These are phyloP conservation scores for Boletus calvinii DNA, from an alignment of 1,284 basidiomycete species.

Conservation along the genomic window DNA sequence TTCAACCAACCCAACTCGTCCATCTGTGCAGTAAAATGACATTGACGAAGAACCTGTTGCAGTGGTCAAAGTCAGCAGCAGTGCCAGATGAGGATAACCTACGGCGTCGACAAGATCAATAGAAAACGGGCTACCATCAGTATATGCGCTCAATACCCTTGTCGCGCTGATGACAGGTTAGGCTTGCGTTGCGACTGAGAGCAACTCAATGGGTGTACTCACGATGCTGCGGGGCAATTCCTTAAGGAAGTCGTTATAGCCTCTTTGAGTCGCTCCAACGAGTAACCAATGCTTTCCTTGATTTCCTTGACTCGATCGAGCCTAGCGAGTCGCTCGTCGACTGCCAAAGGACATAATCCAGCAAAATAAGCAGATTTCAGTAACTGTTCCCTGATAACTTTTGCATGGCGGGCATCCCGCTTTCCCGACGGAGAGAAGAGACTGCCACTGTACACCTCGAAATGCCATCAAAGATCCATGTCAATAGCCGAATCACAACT, in stretches of 20 bases:
- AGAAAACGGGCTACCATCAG: constrained; percentile 38
- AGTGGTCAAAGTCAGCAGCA: background rate
- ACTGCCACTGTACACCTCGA: constrained; percentile 29
- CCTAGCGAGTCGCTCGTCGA: constrained; percentile 21
- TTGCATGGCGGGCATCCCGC: constrained; percentile 27
- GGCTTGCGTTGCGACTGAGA: background rate
- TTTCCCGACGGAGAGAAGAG: constrained; percentile 26
- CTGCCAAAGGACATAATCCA: background rate
- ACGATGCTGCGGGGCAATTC: constrained; percentile 35
- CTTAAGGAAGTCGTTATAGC: constrained; percentile 18
- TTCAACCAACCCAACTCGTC: constrained; percentile 33
- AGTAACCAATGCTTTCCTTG: constrained; percentile 33
- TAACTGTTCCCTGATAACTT: constrained; percentile 25
- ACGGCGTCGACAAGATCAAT: constrained; percentile 41
- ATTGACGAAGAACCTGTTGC: constrained; percentile 42
- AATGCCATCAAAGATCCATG: background rate
- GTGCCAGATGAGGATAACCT: constrained; percentile 5
- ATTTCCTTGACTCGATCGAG: constrained; percentile 27
- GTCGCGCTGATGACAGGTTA: constrained; percentile 14
- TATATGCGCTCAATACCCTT: constrained; percentile 36
- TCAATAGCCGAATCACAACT: constrained; percentile 7
- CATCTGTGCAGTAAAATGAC: constrained; percentile 41
- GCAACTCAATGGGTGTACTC: constrained; percentile 18
- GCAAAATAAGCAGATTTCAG: constrained; percentile 25
- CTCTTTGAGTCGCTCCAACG: constrained; percentile 20